Evolutionary conservation across 1,284 basidiomycete genomes (phyloP).

Genomic region (Golubevia pallescens): DNA sequence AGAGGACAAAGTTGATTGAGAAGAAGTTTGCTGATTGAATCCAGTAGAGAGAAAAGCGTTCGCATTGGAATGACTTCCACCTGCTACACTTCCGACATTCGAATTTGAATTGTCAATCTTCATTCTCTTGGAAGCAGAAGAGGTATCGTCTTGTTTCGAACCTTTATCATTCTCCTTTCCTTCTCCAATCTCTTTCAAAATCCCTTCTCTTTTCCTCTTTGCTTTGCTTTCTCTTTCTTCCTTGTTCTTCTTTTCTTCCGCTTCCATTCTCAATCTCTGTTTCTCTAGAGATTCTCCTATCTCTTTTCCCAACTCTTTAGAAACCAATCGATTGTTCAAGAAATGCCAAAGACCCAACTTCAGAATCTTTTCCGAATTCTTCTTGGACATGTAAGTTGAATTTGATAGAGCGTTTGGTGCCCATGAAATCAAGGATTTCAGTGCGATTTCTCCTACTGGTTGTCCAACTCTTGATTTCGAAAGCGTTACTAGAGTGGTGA

Average conservation of each 20-base stretch:
- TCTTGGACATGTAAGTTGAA: conserved; percentile 15
- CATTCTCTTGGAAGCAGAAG: conserved; percentile 19
- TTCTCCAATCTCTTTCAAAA: conserved; percentile 28
- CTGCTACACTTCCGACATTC: background rate
- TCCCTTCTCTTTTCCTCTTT: conserved; percentile 38
- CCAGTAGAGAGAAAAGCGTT: conserved; percentile 17
- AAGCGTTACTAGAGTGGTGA: conserved; percentile 31
- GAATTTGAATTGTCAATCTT: conserved; percentile 7
- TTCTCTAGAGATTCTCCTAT: conserved; percentile 41
- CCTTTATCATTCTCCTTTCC: background rate
- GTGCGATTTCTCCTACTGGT: conserved; percentile 42
- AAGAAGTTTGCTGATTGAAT: conserved; percentile 32
- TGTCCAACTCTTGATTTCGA: conserved; percentile 56
- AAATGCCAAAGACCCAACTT: background rate
- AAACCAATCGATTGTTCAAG: conserved; percentile 34
- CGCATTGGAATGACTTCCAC: background rate
- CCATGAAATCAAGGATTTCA: too few species aligned
- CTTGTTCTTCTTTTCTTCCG: conserved; percentile 31
- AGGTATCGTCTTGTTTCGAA: background rate
- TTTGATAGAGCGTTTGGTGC: conserved; percentile 27
- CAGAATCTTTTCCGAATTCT: background rate
- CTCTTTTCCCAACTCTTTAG: conserved; percentile 21
- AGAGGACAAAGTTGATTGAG: too few species aligned
- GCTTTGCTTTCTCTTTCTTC: conserved; percentile 32
- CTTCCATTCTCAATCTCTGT: conserved; percentile 53